Evolutionary conservation across 2,329 filamentous ascomycete species (phyloP).

Genomic region (Capronia americana): DNA sequence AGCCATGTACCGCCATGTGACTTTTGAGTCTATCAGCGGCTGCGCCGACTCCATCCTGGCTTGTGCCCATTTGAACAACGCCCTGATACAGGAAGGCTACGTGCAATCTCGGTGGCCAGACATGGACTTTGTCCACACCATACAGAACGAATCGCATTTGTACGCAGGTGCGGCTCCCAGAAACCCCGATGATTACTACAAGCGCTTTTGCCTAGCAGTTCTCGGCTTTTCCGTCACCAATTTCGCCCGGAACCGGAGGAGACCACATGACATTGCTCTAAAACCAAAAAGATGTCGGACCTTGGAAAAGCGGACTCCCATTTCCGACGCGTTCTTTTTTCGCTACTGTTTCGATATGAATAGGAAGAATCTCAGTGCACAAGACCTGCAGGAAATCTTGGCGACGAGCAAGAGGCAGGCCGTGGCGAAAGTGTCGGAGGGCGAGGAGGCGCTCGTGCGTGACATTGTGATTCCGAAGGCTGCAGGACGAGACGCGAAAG

Average conservation of each 20-base stretch:
- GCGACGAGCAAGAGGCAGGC: not conserved
- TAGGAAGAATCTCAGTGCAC: not conserved
- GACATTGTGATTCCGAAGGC: not conserved
- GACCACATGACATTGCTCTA: not conserved
- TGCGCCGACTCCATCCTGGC: not conserved
- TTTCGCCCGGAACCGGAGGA: not conserved
- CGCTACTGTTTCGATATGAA: not conserved
- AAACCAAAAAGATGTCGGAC: not conserved
- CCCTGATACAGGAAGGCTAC: not conserved
- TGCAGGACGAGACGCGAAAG: not conserved
- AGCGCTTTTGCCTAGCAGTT: not conserved
- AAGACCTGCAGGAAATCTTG: not conserved
- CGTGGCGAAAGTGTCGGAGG: not conserved
- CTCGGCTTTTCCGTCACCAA: not conserved
- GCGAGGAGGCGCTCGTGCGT: not conserved
- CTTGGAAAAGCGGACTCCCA: not conserved
- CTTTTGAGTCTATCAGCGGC: not conserved
- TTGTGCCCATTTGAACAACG: conserved; percentile 2
- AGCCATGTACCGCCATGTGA: not conserved
- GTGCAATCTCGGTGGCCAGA: not conserved
- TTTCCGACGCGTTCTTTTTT: not conserved
- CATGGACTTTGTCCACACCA: not conserved
- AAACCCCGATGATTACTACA: not conserved
- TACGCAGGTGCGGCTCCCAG: not conserved
- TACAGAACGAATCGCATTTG: not conserved